Evolutionary conservation across 768 basidiomycete species (phyloP), one percentile per base, ranked within the genome.

Genomic region (Leccinum truebloodii): DNA sequence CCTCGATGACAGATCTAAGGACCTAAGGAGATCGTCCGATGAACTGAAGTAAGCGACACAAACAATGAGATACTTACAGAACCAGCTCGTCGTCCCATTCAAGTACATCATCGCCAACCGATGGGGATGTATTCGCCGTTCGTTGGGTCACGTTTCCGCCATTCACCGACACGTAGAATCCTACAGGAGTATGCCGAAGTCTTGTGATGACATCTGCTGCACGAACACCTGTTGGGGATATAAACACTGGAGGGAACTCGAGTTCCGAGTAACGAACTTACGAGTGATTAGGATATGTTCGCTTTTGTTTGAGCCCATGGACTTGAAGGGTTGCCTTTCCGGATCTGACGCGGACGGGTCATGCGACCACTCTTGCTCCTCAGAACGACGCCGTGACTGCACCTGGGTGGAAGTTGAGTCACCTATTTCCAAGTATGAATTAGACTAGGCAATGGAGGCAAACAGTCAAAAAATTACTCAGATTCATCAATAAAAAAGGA

Each of bases 71-170:
- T 50, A 58, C 57, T 41, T 37, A 58, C 57, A 58, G 18, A 26
- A 49, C 22, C 16, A 58, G 39, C 24, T 52, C 34, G 13, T 58
- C 57, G 46, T 56, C 46, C 55, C 55, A 56, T 56, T 56, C 44
- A 14, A 49, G 32, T 4, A 22, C 46, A 24, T 46, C 9, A 20
- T 56, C 28, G 44, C 26, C 16, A 4, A 56, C 46, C n/a, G 18
- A 28, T 18, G 8, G 3, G 20, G 32, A 12, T 20, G 6, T 53
- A 32, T 20, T 53, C n/a, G 13, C 22, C 18, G 32, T 53, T 35
- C 32, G 30, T 12, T 53, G 16, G 32, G 5, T 53, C 52, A 35
- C 52, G n/a, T 12, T 35, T 22, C n/a, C 52, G n/a, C 20, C 20
- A 10, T 20, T 22, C 6, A 53, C 32, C n/a, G 20, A 20, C 6